These are phyloP conservation scores for Eucalyptus marginata DNA, from an alignment of 345 rosid species.

Conservation along the genomic window DNA sequence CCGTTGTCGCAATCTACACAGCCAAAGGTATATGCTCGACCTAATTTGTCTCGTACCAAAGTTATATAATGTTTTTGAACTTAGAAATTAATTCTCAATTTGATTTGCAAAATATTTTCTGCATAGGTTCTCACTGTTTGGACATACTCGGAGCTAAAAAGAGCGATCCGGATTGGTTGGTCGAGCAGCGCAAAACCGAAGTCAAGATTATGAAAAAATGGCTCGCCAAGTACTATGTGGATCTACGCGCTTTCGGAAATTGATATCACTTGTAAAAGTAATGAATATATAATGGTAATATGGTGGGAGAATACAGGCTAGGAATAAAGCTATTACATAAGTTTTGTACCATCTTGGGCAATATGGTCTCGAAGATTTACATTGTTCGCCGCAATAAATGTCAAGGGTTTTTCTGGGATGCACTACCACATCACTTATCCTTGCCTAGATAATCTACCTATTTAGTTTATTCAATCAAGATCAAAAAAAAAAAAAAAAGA, in stretches of 20 bases:
- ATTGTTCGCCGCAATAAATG: not conserved
- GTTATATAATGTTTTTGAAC: not conserved
- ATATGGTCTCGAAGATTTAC: not conserved
- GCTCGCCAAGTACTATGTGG: slow-evolving; percentile 4
- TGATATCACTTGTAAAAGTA: not conserved
- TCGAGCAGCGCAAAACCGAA: slow-evolving; percentile 8
- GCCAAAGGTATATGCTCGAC: slow-evolving; percentile 4
- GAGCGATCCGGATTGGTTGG: slow-evolving; percentile 17
- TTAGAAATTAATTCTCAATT: not conserved
- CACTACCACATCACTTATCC: not conserved
- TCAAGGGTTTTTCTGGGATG: not conserved
- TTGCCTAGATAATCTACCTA: not conserved
- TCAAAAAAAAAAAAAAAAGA: too few relatives aligned
- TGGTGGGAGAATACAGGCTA: not conserved
- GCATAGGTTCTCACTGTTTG: slow-evolving; percentile 20
- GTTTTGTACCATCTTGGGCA: not conserved
- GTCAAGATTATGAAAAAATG: not conserved
- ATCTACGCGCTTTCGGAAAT: not conserved
- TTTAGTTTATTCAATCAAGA: not conserved
- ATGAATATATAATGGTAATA: not conserved
- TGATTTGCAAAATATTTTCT: not conserved
- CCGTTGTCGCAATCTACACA: slow-evolving; percentile 11
- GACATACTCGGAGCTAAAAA: not conserved
- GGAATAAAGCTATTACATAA: not conserved
- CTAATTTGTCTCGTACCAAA: not conserved